Evolutionary conservation across 768 basidiomycete genomes (phyloP).

Genomic region (Pleurotus tuber-regium): DNA sequence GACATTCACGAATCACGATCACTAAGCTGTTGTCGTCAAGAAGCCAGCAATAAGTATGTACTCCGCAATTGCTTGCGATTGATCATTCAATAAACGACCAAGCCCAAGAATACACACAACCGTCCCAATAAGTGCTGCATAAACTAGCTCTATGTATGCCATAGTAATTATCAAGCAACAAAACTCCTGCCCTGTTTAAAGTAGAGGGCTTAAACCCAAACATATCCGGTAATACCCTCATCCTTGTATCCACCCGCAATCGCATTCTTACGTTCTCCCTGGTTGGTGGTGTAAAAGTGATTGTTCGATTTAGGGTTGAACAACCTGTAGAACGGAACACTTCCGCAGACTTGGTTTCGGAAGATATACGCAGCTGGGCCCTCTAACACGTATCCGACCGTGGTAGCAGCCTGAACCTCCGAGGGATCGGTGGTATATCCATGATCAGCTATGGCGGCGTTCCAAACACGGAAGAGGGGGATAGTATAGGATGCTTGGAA

Average conservation of each 20-base stretch:
- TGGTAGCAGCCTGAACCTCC: not conserved
- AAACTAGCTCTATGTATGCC: too few relatives aligned
- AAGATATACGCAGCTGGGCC: slow-evolving; percentile 3
- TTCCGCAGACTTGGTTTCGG: not conserved
- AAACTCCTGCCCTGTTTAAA: too few relatives aligned
- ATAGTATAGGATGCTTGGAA: slow-evolving; percentile 8
- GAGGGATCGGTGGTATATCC: slow-evolving; percentile 2
- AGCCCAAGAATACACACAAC: too few relatives aligned
- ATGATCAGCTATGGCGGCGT: not conserved
- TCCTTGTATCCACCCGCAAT: not conserved
- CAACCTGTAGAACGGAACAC: slow-evolving; percentile 1
- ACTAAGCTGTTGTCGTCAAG: too few relatives aligned
- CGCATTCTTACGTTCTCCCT: not conserved
- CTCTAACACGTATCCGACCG: not conserved
- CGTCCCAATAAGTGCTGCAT: too few relatives aligned
- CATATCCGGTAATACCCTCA: slow-evolving; percentile 9
- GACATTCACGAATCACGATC: too few relatives aligned
- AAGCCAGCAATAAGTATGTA: too few relatives aligned
- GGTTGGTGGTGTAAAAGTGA: slow-evolving; percentile 8
- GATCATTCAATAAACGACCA: too few relatives aligned
- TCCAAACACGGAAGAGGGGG: slow-evolving; percentile 7
- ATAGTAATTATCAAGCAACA: too few relatives aligned
- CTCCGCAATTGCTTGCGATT: too few relatives aligned
- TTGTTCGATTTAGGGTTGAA: not conserved
- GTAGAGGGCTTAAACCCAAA: too few relatives aligned